Evolutionary conservation across 2,329 filamentous ascomycete species (phyloP).

Genomic region (Claviceps spartinae): DNA sequence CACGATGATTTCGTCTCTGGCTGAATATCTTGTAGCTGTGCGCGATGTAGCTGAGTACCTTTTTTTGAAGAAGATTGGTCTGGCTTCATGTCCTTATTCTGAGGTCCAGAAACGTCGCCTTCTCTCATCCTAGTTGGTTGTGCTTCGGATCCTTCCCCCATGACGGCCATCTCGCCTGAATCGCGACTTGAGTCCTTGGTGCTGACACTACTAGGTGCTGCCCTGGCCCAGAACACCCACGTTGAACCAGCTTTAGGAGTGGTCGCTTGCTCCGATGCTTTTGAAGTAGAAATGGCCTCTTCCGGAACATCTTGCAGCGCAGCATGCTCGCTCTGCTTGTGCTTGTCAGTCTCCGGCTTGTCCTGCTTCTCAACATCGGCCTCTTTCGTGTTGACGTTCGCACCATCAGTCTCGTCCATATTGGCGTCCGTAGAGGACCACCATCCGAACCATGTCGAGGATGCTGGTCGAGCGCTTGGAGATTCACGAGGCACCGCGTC

Average conservation of each 20-base stretch:
- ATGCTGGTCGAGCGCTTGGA: conserved; percentile 4
- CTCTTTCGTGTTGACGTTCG: conserved; percentile 5
- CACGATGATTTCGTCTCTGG: conserved; percentile 17
- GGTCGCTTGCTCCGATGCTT: conserved; percentile 16
- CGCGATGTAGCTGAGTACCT: conserved; percentile 14
- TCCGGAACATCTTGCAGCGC: conserved; percentile 28
- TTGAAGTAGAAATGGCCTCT: conserved; percentile 13
- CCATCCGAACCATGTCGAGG: conserved; percentile 27
- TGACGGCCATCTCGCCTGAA: conserved; percentile 41
- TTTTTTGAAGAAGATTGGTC: conserved; percentile 10
- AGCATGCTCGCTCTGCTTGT: conserved; percentile 24
- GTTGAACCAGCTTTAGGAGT: conserved; percentile 46
- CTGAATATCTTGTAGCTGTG: conserved; percentile 1
- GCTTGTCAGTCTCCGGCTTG: not conserved
- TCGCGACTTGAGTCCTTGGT: conserved; percentile 22
- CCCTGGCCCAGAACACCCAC: conserved; percentile 72
- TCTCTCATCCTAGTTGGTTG: conserved; percentile 35
- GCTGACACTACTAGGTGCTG: conserved; percentile 26
- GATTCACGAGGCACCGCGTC: conserved; percentile 9
- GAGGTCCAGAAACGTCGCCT: conserved; percentile 25
- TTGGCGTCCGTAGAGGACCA: conserved; percentile 18
- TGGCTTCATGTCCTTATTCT: conserved; percentile 20
- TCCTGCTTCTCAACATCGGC: conserved; percentile 1
- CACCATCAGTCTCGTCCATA: not conserved
- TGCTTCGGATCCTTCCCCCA: conserved; percentile 42